phyloP scores from a whole-genome alignment of 768 basidiomycete genomes.

The Hericium alpestre region DNA sequence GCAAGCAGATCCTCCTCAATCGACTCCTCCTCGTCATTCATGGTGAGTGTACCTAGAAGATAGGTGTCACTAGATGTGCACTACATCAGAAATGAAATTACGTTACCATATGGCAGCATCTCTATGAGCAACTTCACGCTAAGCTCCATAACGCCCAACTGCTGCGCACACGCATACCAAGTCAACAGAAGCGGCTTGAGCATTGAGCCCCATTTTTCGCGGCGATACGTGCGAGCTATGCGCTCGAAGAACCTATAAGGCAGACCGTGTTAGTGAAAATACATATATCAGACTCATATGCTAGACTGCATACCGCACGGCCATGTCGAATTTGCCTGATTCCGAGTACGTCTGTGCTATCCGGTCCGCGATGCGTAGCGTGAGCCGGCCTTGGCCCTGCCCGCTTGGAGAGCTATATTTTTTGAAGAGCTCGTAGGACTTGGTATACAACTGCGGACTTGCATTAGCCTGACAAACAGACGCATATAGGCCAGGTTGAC shows the following conservation, averaged over 20 bases:
- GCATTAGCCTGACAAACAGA: not conserved
- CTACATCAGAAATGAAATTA: not conserved
- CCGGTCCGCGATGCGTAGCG: slow-evolving; percentile 81
- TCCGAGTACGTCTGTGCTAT: slow-evolving; percentile 83
- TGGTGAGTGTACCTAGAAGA: slow-evolving; percentile 22
- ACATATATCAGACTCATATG: no score
- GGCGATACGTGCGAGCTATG: slow-evolving; percentile 80
- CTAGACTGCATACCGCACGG: slow-evolving; percentile 51
- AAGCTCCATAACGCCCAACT: slow-evolving; percentile 65
- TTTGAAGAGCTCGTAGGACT: slow-evolving; percentile 90
- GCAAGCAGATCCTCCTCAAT: slow-evolving; percentile 66
- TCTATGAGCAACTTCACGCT: slow-evolving; percentile 72
- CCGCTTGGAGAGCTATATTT: slow-evolving; percentile 39
- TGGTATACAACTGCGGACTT: slow-evolving; percentile 67
- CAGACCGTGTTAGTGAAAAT: no score
- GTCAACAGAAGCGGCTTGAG: slow-evolving; percentile 63
- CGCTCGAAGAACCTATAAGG: slow-evolving; percentile 76
- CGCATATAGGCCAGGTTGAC: slow-evolving; percentile 5
- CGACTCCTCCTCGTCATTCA: slow-evolving; percentile 36
- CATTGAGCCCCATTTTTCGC: slow-evolving; percentile 71
- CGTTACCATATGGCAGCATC: slow-evolving; percentile 67
- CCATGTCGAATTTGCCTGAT: slow-evolving; percentile 77
- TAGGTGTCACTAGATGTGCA: no score
- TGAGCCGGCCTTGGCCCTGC: slow-evolving; percentile 64
- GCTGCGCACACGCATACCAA: slow-evolving; percentile 79